Percentiles rank a stretch among this genome's conserved stretches.
phyloP scores from a whole-genome alignment of 2,329 filamentous ascomycete genomes.

The Thielaviopsis ethacetica region DNA sequence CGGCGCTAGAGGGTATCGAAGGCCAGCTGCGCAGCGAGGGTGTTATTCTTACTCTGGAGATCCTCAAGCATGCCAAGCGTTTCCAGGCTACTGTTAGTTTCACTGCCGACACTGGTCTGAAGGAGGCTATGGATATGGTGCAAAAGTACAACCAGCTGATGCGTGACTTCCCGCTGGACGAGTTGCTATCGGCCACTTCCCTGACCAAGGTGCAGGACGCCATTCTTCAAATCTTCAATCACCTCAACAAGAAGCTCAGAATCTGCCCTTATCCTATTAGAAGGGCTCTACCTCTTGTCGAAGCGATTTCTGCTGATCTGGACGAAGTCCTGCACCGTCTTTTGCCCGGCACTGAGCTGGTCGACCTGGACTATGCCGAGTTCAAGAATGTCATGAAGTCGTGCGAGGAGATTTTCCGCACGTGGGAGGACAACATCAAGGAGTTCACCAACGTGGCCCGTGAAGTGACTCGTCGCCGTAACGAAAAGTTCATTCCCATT shows the following conservation, averaged over 20 bases:
- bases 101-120: conserved; percentile 83
- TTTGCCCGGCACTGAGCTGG: conserved; percentile 70
- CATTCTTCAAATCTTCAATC: conserved; percentile 73
- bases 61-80: conserved; percentile 90
- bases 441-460: conserved; percentile 96
- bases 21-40: conserved; percentile 76
- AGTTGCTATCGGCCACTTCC: conserved; percentile 81
- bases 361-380: conserved; percentile 82
- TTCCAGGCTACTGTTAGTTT: conserved; percentile 98
- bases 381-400: conserved; percentile 75
- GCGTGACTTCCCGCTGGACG: conserved; percentile 92
- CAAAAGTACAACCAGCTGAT: conserved; percentile 98
- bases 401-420: conserved; percentile 70
- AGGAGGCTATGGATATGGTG: conserved; percentile 89
- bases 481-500: conserved; percentile 97
- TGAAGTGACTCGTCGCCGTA: conserved; percentile 80
- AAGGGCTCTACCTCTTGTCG: conserved; percentile 81
- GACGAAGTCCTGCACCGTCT: conserved; percentile 74
- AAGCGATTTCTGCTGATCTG: conserved; percentile 87
- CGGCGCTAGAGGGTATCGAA: conserved; percentile 80
- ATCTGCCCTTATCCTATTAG: conserved; percentile 92
- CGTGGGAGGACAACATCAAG: conserved; percentile 92
- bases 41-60: conserved; percentile 79
- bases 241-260: conserved; percentile 94
- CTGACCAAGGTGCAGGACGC: conserved; percentile 79